Base-by-base conservation (phyloP, 768 basidiomycete species). In the Leucocoprinus birnbaumii region DNA sequence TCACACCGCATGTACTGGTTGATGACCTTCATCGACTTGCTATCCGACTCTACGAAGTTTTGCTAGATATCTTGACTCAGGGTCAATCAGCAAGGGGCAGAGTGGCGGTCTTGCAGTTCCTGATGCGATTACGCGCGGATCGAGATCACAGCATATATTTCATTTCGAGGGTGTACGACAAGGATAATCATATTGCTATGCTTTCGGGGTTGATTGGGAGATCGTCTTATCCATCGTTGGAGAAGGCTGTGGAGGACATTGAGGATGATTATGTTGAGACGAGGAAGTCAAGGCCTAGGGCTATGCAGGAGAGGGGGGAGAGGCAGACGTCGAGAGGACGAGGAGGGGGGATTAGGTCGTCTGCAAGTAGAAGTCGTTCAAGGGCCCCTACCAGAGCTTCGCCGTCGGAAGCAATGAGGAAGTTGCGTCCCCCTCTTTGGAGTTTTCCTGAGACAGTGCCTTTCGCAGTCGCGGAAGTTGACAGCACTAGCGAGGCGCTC, bases 121-220 rank as follows among this genome's bases (percentile, higher is more conserved):
- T 97, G 59, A 84, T 94, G 75, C 84, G 92, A 13, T 74, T 98
- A 18, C 80, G 96, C 53, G 94, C 90, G 0, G 95, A 97, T 65
- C 84, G 91, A 0, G 89, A 94, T 61, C 96, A 99, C 64, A 79
- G 87, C 10, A 63, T 98, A 38, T 97, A 86, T 67, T 86, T 87
- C 53, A 77, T 81, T 18, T 71, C 78, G 42, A 69, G 68, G 14
- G 73, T 71, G 18, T 76, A 78, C 58, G 87, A 89, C 59, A 70
- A 75, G 1, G 77, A 87, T 49, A 81, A 82, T 6, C 76, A 86
- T 41, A 76, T 84, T 25, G 61, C 67, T 3, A 75, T 76, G 42
- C 80, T 93, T 6, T 86, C 87, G 1, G 73, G 77, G 2, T 74
- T 91, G 35, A 82, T 95, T 34, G 77, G 81, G 27, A 80, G 90